phyloP scores from a whole-genome alignment of 805 yeast species.

The Candida berthetii region DNA sequence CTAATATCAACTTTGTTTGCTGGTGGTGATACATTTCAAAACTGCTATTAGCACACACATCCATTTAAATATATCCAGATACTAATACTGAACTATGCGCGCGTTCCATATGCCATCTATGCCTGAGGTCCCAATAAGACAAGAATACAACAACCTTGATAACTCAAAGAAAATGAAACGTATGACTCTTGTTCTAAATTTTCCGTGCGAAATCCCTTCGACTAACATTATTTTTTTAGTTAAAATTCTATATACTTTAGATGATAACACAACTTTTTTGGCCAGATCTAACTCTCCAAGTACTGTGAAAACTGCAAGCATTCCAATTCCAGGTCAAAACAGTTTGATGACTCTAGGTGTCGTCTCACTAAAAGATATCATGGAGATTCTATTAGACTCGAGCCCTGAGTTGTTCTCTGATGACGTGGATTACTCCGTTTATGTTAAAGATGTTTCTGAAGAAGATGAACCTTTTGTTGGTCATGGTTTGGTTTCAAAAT shows the following conservation, averaged over 20 bases:
- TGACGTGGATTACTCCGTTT: slow-evolving; percentile 38
- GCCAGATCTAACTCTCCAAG: slow-evolving; percentile 31
- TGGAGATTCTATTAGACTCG: slow-evolving; percentile 38
- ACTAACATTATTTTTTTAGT: too few relatives aligned
- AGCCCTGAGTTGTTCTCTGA: slow-evolving; percentile 35
- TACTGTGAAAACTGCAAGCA: slow-evolving; percentile 33
- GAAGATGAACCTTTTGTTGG: slow-evolving; percentile 47
- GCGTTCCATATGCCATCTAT: slow-evolving; percentile 23
- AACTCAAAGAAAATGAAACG: slow-evolving; percentile 13
- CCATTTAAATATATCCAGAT: not conserved
- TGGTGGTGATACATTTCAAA: too few relatives aligned
- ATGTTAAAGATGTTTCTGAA: slow-evolving; percentile 42
- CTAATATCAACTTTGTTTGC: too few relatives aligned
- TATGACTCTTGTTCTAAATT: not conserved
- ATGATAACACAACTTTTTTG: slow-evolving; percentile 33
- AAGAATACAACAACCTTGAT: slow-evolving; percentile 5
- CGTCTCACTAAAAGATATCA: slow-evolving; percentile 36
- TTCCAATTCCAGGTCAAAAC: slow-evolving; percentile 36
- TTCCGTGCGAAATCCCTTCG: too few relatives aligned
- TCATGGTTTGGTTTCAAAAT: slow-evolving; percentile 32
- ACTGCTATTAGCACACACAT: too few relatives aligned
- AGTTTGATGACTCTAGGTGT: slow-evolving; percentile 36
- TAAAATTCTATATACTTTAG: slow-evolving; percentile 36
- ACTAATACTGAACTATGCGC: slow-evolving; percentile 14
- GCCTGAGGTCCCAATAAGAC: slow-evolving; percentile 21